Conservation (phyloP, 345 rosid species). For the Microcos paniculata region DNA sequence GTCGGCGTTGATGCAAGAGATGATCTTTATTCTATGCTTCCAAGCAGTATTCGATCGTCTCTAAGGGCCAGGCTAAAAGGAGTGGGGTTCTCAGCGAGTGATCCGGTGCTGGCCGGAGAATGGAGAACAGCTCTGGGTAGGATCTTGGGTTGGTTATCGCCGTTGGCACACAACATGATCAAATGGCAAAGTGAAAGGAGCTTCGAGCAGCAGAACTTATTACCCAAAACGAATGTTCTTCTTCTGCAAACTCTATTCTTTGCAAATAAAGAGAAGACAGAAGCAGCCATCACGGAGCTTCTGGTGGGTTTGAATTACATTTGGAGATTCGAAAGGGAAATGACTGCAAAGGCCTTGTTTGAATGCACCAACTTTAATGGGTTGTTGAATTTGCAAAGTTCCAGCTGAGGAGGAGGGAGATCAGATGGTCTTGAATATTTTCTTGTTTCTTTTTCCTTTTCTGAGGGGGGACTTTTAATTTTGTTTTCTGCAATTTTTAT, state of each 20-base stretch:
- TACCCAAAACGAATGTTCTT: constrained; percentile 52
- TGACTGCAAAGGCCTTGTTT: constrained; percentile 84
- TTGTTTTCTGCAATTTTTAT: constrained; percentile 20
- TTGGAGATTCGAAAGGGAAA: constrained; percentile 97
- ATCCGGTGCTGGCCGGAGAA: constrained; percentile 71
- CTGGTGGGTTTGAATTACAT: constrained; percentile 92
- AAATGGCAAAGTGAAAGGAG: constrained; percentile 98
- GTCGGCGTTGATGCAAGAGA: constrained; percentile 92
- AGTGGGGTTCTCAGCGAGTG: constrained; percentile 70
- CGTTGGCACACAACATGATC: constrained; percentile 92
- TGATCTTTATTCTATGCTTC: constrained; percentile 84
- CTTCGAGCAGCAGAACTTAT: constrained; percentile 72
- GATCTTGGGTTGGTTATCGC: constrained; percentile 84
- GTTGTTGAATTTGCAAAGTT: constrained; percentile 31
- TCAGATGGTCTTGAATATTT: background rate
- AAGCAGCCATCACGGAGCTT: constrained; percentile 91
- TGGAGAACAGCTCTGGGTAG: constrained; percentile 81
- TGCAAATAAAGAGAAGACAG: constrained; percentile 81
- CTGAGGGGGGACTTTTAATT: constrained; percentile 5
- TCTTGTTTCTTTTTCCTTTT: background rate
- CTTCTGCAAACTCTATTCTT: constrained; percentile 77
- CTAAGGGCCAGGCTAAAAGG: constrained; percentile 72
- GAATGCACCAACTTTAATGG: constrained; percentile 49
- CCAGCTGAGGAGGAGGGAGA: constrained; percentile 31
- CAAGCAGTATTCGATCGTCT: constrained; percentile 60